Evolutionary conservation across 2,329 filamentous ascomycete species (phyloP).

Genomic region (Phoma sp.): DNA sequence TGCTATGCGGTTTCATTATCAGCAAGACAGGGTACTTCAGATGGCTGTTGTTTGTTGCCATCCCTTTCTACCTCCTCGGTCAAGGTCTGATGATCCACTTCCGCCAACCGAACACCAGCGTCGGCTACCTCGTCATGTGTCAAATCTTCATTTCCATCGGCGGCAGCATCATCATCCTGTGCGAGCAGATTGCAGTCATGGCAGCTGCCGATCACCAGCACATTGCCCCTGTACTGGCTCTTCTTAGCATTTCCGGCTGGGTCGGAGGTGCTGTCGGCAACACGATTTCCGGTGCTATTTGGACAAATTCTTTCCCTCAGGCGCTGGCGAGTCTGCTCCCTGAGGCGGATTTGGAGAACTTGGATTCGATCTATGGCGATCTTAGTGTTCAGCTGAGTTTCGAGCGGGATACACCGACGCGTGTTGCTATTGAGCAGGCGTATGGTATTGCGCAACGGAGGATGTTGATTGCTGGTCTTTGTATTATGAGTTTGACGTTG

Average conservation of each 20-base stretch:
- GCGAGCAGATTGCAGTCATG: slow-evolving; percentile 29
- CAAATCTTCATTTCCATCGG: slow-evolving; percentile 34
- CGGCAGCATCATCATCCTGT: slow-evolving; percentile 32
- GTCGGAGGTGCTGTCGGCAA: slow-evolving; percentile 55
- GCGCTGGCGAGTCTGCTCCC: slow-evolving; percentile 35
- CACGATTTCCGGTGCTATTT: slow-evolving; percentile 67
- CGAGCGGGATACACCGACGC: slow-evolving; percentile 52
- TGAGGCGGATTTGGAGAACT: slow-evolving; percentile 47
- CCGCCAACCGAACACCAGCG: slow-evolving; percentile 46
- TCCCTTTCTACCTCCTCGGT: slow-evolving; percentile 63
- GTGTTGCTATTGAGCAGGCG: slow-evolving; percentile 50
- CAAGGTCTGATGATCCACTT: slow-evolving; percentile 62
- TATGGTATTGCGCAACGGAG: slow-evolving; percentile 54
- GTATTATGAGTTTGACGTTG: slow-evolving; percentile 22
- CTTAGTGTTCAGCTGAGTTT: slow-evolving; percentile 46
- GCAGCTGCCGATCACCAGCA: slow-evolving; percentile 47
- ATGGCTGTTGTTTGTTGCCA: slow-evolving; percentile 58
- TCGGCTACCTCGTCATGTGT: slow-evolving; percentile 26
- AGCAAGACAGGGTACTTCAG: slow-evolving; percentile 27
- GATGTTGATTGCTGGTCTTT: slow-evolving; percentile 53
- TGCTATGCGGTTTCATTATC: slow-evolving; percentile 26
- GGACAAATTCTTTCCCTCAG: slow-evolving; percentile 51
- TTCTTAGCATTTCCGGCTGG: slow-evolving; percentile 64
- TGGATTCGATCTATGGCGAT: slow-evolving; percentile 48
- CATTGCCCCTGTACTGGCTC: slow-evolving; percentile 52